phyloP scores from a whole-genome alignment of 2,329 filamentous ascomycete genomes.

The Chaetomium sp. region DNA sequence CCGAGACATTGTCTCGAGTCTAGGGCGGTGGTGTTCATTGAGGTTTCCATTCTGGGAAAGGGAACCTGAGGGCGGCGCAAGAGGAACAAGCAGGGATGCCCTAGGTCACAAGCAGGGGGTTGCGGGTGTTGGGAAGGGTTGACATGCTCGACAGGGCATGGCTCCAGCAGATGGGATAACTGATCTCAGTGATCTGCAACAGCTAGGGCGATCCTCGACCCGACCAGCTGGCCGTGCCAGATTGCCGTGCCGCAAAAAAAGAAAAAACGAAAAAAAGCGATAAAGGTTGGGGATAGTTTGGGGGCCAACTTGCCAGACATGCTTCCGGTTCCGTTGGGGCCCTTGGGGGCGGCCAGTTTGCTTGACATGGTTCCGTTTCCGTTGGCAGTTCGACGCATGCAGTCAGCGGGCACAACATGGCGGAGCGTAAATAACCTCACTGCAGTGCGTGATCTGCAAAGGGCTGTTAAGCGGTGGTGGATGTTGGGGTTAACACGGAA shows the following conservation, averaged over 20 bases:
- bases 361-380: not conserved
- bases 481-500: not conserved
- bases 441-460: not conserved
- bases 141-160: not conserved
- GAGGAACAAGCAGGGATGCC: not conserved
- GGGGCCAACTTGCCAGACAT: not conserved
- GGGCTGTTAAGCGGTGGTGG: too few species aligned
- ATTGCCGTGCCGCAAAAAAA: not conserved
- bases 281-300: not conserved
- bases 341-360: not conserved
- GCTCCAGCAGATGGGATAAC: not conserved
- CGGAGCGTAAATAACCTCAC: not conserved
- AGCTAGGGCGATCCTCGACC: not conserved
- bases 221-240: not conserved
- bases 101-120: not conserved
- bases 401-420: constrained; percentile 1
- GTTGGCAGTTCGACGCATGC: not conserved
- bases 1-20: constrained; percentile 1
- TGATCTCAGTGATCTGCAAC: not conserved
- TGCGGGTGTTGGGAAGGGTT: not conserved
- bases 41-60: not conserved
- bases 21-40: not conserved
- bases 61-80: not conserved
- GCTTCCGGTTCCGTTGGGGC: not conserved
- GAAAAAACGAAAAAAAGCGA: not conserved